These are phyloP conservation scores for Blastobotrys malaysiensis DNA, from an alignment of 1,139 yeast genomes.

Conservation along the genomic window DNA sequence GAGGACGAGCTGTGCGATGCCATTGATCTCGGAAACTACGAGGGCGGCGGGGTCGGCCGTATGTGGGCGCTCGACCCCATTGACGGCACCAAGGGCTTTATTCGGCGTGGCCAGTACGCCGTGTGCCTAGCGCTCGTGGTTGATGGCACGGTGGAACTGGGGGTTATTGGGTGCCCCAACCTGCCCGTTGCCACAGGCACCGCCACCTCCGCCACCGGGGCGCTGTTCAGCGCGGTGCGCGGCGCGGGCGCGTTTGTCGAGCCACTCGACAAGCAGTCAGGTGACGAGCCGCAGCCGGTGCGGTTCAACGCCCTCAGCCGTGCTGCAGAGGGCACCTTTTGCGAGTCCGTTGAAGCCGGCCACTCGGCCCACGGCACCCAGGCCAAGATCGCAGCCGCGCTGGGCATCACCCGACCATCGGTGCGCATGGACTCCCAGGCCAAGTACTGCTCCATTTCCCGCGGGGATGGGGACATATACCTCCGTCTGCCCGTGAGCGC, in stretches of 20 bases:
- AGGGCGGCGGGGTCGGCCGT: slow-evolving; percentile 74
- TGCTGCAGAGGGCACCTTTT: slow-evolving; percentile 54
- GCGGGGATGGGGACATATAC: slow-evolving; percentile 90
- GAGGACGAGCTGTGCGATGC: slow-evolving; percentile 52
- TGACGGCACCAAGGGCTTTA: slow-evolving; percentile 96
- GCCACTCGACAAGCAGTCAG: slow-evolving; percentile 22
- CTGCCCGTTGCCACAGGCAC: slow-evolving; percentile 33
- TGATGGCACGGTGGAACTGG: slow-evolving; percentile 77
- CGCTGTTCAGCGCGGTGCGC: slow-evolving; percentile 69
- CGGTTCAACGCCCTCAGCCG: slow-evolving; percentile 28
- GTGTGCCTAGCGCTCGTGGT: slow-evolving; percentile 88
- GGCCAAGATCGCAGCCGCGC: slow-evolving; percentile 55
- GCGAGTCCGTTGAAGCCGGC: slow-evolving; percentile 96
- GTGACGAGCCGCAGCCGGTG: slow-evolving; percentile 22
- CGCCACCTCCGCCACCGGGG: slow-evolving; percentile 52
- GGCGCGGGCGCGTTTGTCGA: slow-evolving; percentile 60
- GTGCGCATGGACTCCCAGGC: slow-evolving; percentile 84
- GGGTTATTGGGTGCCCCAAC: slow-evolving; percentile 96
- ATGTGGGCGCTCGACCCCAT: slow-evolving; percentile 98
- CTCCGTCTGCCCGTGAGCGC: slow-evolving; percentile 77
- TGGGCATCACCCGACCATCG: slow-evolving; percentile 56
- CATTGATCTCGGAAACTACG: slow-evolving; percentile 72
- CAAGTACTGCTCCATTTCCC: slow-evolving; percentile 83
- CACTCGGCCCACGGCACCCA: slow-evolving; percentile 94
- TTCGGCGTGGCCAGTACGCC: slow-evolving; percentile 95